Evolutionary conservation across 305 asterid genomes (phyloP), one percentile per base, ranked within the genome.

Genomic region (Fraxinus baroniana): DNA sequence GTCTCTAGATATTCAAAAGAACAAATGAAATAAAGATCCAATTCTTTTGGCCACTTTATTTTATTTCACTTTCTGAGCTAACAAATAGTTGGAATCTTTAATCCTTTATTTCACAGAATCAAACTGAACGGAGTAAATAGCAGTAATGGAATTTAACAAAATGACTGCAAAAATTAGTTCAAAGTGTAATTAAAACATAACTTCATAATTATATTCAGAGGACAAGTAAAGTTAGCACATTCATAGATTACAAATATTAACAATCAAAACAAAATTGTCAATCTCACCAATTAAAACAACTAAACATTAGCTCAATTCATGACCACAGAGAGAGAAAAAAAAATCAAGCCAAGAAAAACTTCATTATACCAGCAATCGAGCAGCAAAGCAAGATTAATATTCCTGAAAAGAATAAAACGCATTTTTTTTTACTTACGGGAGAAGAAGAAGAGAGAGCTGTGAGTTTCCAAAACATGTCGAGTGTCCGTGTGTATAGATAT

Each of bases 401-500:
- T 20, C 80, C 83, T 8, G 74, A 71, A 57, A 74, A 62, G 17
- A 39, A 5, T 22, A 28, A 17, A 20, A 39, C 55, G 7, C 18
- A 17, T 46, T 33, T 5, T 55, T 55, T 79, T 74, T 84, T 78
- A 89, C 94, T 91, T 89, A 95, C 99, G 24, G 99, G 99, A 57
- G 99, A 94, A 74, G 98, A 89, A 76, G 97, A 84, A 13, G 98
- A 90, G 28, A 95, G 90, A 78, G 97, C 80, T 12, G 98, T 86
- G 82, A 94, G 95, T 90, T 95, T 94, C 99, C 98, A 95, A 84
- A 95, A 95, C 99, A 95, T 94, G 57, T 83, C 87, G 85, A 72
- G 57, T 33, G 87, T 80, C 46, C 72, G 44, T 66, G 78, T 77
- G 66, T 79, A 78, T 35, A 55, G 78, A 77, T 41, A 15, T 2